A percentile compares a stretch with the other conserved stretches of the same genome.
These are phyloP conservation scores for Tilletia caries DNA, from an alignment of 1,284 basidiomycete species.

Conservation along the genomic window DNA sequence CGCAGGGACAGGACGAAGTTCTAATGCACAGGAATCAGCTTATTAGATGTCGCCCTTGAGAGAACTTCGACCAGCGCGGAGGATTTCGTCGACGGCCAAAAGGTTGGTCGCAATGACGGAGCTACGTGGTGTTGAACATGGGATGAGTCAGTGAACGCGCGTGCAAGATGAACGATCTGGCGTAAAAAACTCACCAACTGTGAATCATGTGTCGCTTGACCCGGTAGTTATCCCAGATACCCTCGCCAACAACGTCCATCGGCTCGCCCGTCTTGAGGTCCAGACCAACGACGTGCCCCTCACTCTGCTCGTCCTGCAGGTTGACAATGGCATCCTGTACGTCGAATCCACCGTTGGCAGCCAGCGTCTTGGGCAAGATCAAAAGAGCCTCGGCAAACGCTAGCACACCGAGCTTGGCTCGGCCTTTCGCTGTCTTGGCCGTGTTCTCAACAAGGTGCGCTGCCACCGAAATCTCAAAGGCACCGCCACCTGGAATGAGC, in stretches of 20 bases:
- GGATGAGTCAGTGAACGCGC: background rate
- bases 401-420: constrained; percentile 93
- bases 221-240: constrained; percentile 98
- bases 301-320: constrained; percentile 87
- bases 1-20: background rate
- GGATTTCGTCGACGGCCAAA: constrained; percentile 89
- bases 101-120: constrained; percentile 97
- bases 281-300: constrained; percentile 84
- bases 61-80: constrained; percentile 69
- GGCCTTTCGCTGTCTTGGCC: constrained; percentile 86
- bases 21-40: no score
- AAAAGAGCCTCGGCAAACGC: constrained; percentile 94
- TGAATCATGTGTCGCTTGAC: constrained; percentile 99
- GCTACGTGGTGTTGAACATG: constrained; percentile 57
- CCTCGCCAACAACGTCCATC: constrained; percentile 89
- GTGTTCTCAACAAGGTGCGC: constrained; percentile 69
- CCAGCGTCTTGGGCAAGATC: constrained; percentile 93
- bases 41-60: constrained; percentile 31
- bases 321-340: constrained; percentile 92
- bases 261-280: constrained; percentile 92
- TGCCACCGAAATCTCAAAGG: constrained; percentile 93
- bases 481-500: constrained; percentile 89
- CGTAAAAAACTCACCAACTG: constrained; percentile 8
- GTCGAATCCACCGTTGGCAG: constrained; percentile 93
- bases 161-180: constrained; percentile 12